Conservation (phyloP, 1,284 basidiomycete genomes). For the Ganoderma boninense region DNA sequence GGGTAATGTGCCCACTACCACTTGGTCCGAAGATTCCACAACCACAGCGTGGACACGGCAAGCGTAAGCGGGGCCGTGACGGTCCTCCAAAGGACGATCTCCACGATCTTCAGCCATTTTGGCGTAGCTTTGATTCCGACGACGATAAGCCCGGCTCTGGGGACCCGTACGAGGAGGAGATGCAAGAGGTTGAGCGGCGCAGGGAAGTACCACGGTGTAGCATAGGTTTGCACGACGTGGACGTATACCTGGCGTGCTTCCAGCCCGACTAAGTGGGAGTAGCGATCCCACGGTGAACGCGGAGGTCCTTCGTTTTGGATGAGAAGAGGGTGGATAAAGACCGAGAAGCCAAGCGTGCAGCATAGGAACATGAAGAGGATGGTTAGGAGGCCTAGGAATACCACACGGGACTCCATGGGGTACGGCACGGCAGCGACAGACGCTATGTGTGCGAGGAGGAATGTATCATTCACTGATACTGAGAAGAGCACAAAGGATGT, state of each 20-base stretch:
- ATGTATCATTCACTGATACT: constrained; percentile 48
- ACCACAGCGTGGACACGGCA: constrained; percentile 41
- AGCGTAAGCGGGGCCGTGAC: constrained; percentile 50
- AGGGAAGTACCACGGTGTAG: constrained; percentile 52
- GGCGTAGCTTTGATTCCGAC: constrained; percentile 27
- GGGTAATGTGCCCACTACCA: constrained; percentile 5
- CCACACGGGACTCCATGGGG: constrained; percentile 54
- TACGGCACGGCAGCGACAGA: constrained; percentile 36
- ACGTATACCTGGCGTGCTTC: constrained; percentile 54
- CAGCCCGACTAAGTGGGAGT: constrained; percentile 51
- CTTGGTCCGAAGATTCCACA: constrained; percentile 35
- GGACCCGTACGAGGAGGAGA: constrained; percentile 38
- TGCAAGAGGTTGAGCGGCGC: constrained; percentile 58
- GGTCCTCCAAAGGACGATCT: constrained; percentile 50
- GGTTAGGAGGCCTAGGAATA: constrained; percentile 49
- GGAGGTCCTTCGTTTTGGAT: constrained; percentile 12
- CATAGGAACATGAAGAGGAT: constrained; percentile 45
- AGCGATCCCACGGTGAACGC: constrained; percentile 54
- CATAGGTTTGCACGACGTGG: constrained; percentile 49
- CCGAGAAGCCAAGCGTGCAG: constrained; percentile 43
- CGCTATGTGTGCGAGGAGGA: constrained; percentile 29
- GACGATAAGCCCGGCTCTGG: constrained; percentile 30
- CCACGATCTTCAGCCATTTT: constrained; percentile 11
- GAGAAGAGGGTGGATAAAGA: constrained; percentile 27
- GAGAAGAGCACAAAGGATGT: constrained; percentile 54